Percentiles rank a stretch among this genome's conserved stretches.
phyloP scores from a whole-genome alignment of 2,329 filamentous ascomycete species.

The Xylariales sp. region DNA sequence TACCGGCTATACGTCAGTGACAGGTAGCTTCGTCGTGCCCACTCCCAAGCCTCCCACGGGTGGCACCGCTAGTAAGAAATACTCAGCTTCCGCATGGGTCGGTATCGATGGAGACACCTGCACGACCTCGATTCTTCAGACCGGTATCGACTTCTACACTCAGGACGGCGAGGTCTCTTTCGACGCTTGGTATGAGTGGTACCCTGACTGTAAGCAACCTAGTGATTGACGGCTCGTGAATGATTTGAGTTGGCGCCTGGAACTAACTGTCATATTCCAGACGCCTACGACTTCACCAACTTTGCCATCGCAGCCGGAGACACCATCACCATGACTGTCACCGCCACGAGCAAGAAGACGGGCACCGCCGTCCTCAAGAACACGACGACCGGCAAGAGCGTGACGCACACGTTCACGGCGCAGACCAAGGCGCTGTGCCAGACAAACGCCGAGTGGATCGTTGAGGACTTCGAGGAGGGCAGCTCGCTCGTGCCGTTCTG shows the following conservation, averaged over 20 bases:
- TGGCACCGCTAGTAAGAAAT: constrained; percentile 28
- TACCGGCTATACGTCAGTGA: constrained; percentile 47
- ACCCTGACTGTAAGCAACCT: no score
- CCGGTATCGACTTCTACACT: constrained; percentile 51
- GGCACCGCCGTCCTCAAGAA: constrained; percentile 48
- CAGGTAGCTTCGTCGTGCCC: constrained; percentile 49
- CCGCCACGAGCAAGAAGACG: constrained; percentile 34
- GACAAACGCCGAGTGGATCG: constrained; percentile 60
- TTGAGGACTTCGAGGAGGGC: constrained; percentile 46
- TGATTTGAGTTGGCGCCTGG: no score
- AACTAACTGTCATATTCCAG: constrained; percentile 21
- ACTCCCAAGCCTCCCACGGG: constrained; percentile 30
- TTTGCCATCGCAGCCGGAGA: constrained; percentile 32
- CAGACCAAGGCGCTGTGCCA: constrained; percentile 41
- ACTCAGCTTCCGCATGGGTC: constrained; percentile 49
- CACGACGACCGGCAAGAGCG: constrained; percentile 43
- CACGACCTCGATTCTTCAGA: constrained; percentile 48
- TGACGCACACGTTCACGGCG: constrained; percentile 46
- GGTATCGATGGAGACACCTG: constrained; percentile 59
- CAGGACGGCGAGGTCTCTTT: constrained; percentile 36
- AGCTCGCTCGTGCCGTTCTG: constrained; percentile 37
- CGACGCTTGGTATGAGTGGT: constrained; percentile 56
- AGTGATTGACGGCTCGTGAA: no score
- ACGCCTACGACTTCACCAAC: constrained; percentile 45
- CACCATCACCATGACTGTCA: constrained; percentile 22